phyloP scores from a whole-genome alignment of 2,329 filamentous ascomycete species.

The Stagonosporopsis tanaceti region DNA sequence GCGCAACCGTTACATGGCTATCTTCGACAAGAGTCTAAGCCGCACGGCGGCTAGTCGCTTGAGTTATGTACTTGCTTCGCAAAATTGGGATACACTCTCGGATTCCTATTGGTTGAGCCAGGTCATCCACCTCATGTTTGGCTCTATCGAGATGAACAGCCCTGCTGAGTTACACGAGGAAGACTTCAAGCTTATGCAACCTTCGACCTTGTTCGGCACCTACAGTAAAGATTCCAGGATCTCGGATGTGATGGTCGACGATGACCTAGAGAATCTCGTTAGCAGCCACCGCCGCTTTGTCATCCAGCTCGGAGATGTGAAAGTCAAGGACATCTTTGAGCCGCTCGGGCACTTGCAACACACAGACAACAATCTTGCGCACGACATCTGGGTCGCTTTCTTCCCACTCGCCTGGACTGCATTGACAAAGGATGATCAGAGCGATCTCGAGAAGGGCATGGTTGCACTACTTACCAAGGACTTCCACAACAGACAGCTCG shows the following conservation, averaged over 20 bases:
- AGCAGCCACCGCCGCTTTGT: conserved; percentile 83
- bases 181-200: conserved; percentile 80
- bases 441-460: conserved; percentile 88
- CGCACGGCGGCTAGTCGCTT: conserved; percentile 88
- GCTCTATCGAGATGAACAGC: conserved; percentile 86
- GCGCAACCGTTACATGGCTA: conserved; percentile 94
- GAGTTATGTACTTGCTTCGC: conserved; percentile 85
- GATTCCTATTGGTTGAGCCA: conserved; percentile 98
- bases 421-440: conserved; percentile 83
- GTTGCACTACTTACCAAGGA: conserved; percentile 93
- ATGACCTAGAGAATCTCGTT: conserved; percentile 82
- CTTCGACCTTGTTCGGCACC: conserved; percentile 75
- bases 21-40: conserved; percentile 95
- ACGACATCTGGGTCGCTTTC: conserved; percentile 87
- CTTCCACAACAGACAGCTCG: conserved; percentile 91
- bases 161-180: conserved; percentile 79
- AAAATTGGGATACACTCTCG: conserved; percentile 95
- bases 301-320: conserved; percentile 82
- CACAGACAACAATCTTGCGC: conserved; percentile 79
- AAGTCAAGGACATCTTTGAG: conserved; percentile 86
- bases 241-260: conserved; percentile 75
- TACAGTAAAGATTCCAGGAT: conserved; percentile 75
- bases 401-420: conserved; percentile 96
- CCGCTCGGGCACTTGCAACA: conserved; percentile 93
- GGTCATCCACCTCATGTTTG: conserved; percentile 90